A percentile compares a stretch with the other conserved stretches of the same genome.
phyloP scores from a whole-genome alignment of 2,329 filamentous ascomycete genomes.

The Xylaria sp. region DNA sequence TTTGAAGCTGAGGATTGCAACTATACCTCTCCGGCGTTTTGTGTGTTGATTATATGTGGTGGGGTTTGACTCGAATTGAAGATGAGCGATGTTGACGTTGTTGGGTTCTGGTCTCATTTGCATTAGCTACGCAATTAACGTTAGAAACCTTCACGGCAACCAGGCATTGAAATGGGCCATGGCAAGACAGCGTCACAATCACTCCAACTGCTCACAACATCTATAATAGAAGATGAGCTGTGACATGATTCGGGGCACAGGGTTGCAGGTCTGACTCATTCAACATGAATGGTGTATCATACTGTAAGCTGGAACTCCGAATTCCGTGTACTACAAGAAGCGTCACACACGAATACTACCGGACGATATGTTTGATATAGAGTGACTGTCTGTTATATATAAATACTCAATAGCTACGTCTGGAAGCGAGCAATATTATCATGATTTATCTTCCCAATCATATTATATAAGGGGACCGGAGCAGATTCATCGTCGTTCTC shows the following conservation, averaged over 20 bases:
- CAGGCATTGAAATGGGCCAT: background rate
- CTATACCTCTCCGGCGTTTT: background rate
- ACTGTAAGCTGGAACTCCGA: slow-evolving; percentile 31
- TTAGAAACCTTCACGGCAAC: background rate
- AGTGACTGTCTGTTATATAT: slow-evolving; percentile 1
- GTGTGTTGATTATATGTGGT: background rate
- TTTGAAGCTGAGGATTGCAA: slow-evolving; percentile 5
- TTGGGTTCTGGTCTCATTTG: background rate
- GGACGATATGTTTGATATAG: background rate
- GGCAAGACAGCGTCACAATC: background rate
- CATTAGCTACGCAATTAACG: background rate
- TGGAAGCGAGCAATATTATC: background rate
- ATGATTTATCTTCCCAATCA: background rate
- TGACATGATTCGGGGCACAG: background rate
- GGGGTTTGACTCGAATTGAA: background rate
- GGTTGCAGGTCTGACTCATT: slow-evolving; percentile 15
- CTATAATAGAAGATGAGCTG: background rate
- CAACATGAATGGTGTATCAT: background rate
- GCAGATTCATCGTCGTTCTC: background rate
- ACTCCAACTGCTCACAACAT: background rate
- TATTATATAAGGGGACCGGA: background rate
- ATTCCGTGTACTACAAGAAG: slow-evolving; percentile 13
- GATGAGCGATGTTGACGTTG: background rate
- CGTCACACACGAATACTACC: background rate
- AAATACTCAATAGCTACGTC: background rate